Conservation (phyloP, 1,284 basidiomycete species). For the Mycena citricolor region DNA sequence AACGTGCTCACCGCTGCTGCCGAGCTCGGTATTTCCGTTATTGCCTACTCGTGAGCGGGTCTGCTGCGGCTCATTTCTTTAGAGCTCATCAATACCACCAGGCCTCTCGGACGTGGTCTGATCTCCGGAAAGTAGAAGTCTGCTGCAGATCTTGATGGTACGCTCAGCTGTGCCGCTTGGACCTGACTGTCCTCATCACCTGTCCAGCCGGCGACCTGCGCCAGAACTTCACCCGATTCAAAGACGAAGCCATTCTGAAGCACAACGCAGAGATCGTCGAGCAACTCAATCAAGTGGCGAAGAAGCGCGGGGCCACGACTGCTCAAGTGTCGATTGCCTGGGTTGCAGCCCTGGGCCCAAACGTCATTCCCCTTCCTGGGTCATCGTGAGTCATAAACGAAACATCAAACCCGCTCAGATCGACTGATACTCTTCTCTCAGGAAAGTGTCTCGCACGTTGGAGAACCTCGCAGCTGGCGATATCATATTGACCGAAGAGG, state of each 20-base stretch:
- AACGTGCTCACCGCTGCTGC: conserved; percentile 22
- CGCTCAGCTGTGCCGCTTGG: conserved; percentile 26
- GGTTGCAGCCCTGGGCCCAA: conserved; percentile 48
- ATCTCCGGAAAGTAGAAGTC: conserved; percentile 51
- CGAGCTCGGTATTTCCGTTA: conserved; percentile 24
- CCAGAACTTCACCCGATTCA: conserved; percentile 28
- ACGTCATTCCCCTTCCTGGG: conserved; percentile 56
- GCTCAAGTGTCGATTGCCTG: conserved; percentile 66
- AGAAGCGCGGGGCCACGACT: conserved; percentile 48
- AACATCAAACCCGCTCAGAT: not conserved
- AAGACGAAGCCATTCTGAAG: conserved; percentile 45
- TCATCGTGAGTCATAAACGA: conserved; percentile 39
- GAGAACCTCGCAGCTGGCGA: conserved; percentile 47
- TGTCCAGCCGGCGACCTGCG: conserved; percentile 30
- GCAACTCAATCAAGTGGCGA: conserved; percentile 43
- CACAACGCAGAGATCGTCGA: conserved; percentile 60
- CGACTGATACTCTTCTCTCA: conserved; percentile 19
- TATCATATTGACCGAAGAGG: conserved; percentile 40
- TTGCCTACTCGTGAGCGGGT: conserved; percentile 22
- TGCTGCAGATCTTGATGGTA: conserved; percentile 44
- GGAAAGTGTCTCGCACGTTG: conserved; percentile 38
- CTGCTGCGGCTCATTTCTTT: not conserved
- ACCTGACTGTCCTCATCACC: not conserved
- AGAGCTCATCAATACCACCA: conserved; percentile 20
- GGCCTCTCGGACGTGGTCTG: conserved; percentile 60